Base-by-base conservation (phyloP, 305 asterid species). In the Fraxinus floribunda region DNA sequence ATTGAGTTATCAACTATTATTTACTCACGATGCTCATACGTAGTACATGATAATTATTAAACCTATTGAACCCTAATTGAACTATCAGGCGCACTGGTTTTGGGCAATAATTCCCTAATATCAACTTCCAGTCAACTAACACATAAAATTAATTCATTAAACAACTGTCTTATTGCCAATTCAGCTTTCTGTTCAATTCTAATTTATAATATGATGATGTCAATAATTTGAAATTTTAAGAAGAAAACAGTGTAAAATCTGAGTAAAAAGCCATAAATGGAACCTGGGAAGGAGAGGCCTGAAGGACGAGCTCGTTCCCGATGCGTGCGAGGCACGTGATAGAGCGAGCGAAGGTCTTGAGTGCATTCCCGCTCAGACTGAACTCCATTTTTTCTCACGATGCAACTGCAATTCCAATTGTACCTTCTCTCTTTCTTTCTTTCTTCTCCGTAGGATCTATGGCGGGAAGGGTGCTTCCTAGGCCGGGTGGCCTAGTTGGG, bases 291-390 rank as follows among this genome's bases (percentile, higher is more conserved):
- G 95, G 84, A 81, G 96, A 89, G n/a, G 96, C 90, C 88, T 92
- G 96, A 80, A 95, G 85, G 80, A 90, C 95, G 78, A 95, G 92
- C 85, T 95, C 99, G 86, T 89, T 91, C 87, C 97, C 99, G 84
- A 95, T 85, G 82, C 99, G 98, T 30, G 99, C 97, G 79, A 95
- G 97, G 88, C 95, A 93, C 44, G 92, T 92, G 88, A 94, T 86
- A 79, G 97, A 94, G 78, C 99, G 94, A 75, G 91, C 92, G 76
- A 95, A 90, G 78, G 95, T 92, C 79, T 93, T 95, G 66, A 94
- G 92, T 81, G 95, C 92, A 80, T 87, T 93, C 30, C 98, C 99
- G 49, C 96, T 92, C 20, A 95, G 78, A 71, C 87, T 91, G 39
- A 94, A 87, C 95, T 95, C 99, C 98, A 95, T 95, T 83, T 3